Evolutionary conservation across 345 rosid genomes (phyloP).

Genomic region (Dipteronia dyeriana): DNA sequence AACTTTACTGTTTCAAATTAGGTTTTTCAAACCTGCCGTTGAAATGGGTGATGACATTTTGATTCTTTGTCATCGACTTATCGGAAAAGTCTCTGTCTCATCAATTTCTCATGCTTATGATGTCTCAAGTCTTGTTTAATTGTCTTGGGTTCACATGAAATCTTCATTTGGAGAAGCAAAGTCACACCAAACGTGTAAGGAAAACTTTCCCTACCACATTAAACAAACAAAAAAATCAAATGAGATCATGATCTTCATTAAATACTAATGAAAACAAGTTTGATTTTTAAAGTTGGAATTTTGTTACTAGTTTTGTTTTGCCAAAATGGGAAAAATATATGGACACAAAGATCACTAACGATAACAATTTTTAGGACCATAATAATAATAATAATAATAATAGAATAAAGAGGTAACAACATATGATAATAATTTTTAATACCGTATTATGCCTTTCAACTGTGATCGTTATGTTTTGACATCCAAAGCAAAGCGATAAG

Average conservation of each 20-base stretch:
- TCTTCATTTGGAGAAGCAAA: not conserved
- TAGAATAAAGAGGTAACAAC: too few relatives aligned
- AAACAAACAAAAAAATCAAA: not conserved
- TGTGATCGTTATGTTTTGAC: too few relatives aligned
- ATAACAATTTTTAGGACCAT: too few relatives aligned
- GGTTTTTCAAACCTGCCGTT: not conserved
- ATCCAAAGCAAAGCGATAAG: too few relatives aligned
- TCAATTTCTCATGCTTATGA: not conserved
- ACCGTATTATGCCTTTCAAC: too few relatives aligned
- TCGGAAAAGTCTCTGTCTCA: not conserved
- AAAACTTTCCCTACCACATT: not conserved
- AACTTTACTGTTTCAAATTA: not conserved
- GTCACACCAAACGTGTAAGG: not conserved
- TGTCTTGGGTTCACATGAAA: slow-evolving; percentile 6
- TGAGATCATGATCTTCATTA: not conserved
- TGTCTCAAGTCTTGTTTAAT: not conserved
- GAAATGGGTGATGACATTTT: slow-evolving; percentile 9
- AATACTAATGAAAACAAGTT: not conserved
- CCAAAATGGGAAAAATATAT: not conserved
- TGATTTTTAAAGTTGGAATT: too few relatives aligned
- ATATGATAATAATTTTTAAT: too few relatives aligned
- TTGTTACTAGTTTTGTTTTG: not conserved
- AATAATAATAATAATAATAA: too few relatives aligned
- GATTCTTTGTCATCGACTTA: too few relatives aligned
- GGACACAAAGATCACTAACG: too few relatives aligned